Conservation (phyloP, 2,329 filamentous ascomycete genomes). For the Clonostachys sp. region DNA sequence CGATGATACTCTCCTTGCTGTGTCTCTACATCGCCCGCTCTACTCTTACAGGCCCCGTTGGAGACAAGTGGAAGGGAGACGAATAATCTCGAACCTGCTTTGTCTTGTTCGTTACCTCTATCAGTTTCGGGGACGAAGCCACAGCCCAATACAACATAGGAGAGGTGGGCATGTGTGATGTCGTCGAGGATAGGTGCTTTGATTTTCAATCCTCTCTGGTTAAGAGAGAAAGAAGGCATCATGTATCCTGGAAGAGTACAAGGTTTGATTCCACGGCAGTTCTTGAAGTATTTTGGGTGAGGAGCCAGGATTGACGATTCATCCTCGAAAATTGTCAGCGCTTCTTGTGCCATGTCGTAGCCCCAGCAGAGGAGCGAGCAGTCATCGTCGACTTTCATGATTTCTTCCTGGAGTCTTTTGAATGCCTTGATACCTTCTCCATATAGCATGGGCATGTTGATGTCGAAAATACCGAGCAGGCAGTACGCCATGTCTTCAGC, state of each 20-base stretch:
- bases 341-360: neutral
- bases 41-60: slow-evolving; percentile 1
- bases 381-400: slow-evolving; percentile 8
- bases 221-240: neutral
- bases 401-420: slow-evolving; percentile 11
- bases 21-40: neutral
- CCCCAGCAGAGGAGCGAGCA: slow-evolving; percentile 11
- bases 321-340: neutral
- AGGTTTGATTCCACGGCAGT: neutral
- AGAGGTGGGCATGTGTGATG: slow-evolving; percentile 1
- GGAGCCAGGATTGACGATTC: slow-evolving; percentile 1
- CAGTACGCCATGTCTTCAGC: slow-evolving; percentile 13
- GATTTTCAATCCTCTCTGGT: neutral
- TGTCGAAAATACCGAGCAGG: slow-evolving; percentile 11
- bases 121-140: no score
- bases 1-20: neutral
- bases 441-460: slow-evolving; percentile 14
- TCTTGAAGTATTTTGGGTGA: neutral
- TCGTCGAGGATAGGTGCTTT: neutral
- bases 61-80: neutral
- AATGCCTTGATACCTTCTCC: slow-evolving; percentile 11
- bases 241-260: slow-evolving; percentile 1
- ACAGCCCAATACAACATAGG: neutral
- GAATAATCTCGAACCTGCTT: neutral
- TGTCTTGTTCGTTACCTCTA: neutral